phyloP scores from a whole-genome alignment of 1,284 basidiomycete species.

The Athelia psychrophila region DNA sequence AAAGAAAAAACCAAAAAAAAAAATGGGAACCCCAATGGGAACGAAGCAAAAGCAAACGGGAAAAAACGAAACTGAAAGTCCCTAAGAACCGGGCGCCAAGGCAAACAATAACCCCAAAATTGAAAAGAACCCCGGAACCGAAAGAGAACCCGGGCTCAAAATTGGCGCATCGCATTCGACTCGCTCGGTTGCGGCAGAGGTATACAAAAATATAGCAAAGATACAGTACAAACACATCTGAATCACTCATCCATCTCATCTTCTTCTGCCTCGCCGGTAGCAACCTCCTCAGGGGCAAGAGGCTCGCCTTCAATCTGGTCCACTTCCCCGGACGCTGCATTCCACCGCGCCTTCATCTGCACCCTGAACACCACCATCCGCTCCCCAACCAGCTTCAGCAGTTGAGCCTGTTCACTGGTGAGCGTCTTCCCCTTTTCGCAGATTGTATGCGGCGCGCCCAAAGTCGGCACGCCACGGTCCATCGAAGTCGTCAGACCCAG shows the following conservation, averaged over 20 bases:
- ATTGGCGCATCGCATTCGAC: too few species aligned
- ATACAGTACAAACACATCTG: not conserved
- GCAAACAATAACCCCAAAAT: too few species aligned
- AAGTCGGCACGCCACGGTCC: constrained; percentile 85
- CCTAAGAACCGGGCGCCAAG: too few species aligned
- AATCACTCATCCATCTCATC: constrained; percentile 38
- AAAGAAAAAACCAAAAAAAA: constrained; percentile 47
- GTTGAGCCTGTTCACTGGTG: constrained; percentile 82
- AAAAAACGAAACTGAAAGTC: too few species aligned
- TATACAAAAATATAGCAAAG: not conserved
- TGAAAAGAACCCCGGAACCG: too few species aligned
- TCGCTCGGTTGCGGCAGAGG: too few species aligned
- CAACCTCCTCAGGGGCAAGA: constrained; percentile 35
- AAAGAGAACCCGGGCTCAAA: too few species aligned
- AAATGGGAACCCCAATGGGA: constrained; percentile 10
- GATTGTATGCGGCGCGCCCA: constrained; percentile 79
- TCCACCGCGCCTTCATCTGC: constrained; percentile 72
- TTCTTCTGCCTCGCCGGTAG: constrained; percentile 27
- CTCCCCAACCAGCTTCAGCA: constrained; percentile 85
- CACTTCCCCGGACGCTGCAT: constrained; percentile 68
- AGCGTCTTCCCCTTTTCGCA: constrained; percentile 84
- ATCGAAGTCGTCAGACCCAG: constrained; percentile 88
- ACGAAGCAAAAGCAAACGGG: too few species aligned
- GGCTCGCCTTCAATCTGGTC: constrained; percentile 50
- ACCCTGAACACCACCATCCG: constrained; percentile 85